These are phyloP conservation scores for Ploettnerulaceae sp. DNA, from an alignment of 2,329 filamentous ascomycete species.

Conservation along the genomic window DNA sequence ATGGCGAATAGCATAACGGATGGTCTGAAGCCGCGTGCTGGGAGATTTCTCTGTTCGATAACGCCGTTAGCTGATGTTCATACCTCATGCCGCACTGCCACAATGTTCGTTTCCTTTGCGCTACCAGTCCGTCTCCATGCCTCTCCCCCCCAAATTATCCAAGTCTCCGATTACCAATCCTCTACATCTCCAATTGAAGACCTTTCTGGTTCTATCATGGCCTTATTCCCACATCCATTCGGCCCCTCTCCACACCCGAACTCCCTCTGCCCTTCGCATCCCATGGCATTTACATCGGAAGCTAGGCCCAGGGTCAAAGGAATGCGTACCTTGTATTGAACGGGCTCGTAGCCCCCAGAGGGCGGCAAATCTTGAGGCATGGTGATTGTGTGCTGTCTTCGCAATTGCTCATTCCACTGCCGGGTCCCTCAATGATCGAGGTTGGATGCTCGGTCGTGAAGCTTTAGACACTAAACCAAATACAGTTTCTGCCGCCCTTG, in stretches of 20 bases:
- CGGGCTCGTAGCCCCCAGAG: constrained; percentile 84
- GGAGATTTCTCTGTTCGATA: constrained; percentile 72
- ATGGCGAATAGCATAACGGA: constrained; percentile 71
- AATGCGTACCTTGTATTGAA: constrained; percentile 91
- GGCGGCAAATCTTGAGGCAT: constrained; percentile 99
- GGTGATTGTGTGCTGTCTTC: constrained; percentile 34
- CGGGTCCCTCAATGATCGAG: background rate
- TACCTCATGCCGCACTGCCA: background rate
- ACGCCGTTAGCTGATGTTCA: constrained; percentile 9
- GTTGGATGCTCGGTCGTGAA: no score
- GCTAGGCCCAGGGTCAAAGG: background rate
- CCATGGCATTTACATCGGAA: no score
- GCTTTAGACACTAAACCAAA: no score
- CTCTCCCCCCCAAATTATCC: no score
- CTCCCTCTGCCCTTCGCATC: background rate
- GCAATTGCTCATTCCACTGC: background rate
- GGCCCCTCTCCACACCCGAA: background rate
- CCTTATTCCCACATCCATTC: no score
- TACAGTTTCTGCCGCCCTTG: no score
- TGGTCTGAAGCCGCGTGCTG: constrained; percentile 84
- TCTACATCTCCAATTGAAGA: no score
- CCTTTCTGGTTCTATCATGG: no score
- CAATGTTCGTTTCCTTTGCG: background rate
- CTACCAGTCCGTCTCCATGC: background rate
- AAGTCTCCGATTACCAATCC: no score